Base-by-base conservation (phyloP, 2,329 filamentous ascomycete genomes). In the Exophiala viscosa region DNA sequence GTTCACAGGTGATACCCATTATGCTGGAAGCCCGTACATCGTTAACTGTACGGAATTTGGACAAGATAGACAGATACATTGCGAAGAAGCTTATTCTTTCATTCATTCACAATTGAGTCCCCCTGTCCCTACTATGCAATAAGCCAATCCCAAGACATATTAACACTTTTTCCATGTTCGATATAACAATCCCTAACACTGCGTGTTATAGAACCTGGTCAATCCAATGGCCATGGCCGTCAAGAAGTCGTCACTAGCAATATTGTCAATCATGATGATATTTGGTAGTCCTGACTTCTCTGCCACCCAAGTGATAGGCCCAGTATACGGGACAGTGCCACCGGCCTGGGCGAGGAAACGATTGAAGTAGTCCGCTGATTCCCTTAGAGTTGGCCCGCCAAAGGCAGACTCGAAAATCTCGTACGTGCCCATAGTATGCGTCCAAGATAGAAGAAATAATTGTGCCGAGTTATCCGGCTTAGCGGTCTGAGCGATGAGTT, bases 1-100 rank as follows among this genome's bases (percentile, higher is more conserved):
- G 73, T 71, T 76, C 59, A 31, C 53, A 28, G 56, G 53, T 8
- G 47, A 44, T 36, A 48, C 56, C n/a, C 40, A 52, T n/a, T 53
- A 59, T 48, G 54, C 56, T 8, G 53, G 56, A 23, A 42, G 51
- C 32, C 53, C 56, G 10, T 54, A 43, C 38, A 18, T 40, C 28
- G 18, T 23, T 42, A 23, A 23, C 18, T 15, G 38, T 15, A 36
- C 10, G 34, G 34, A 6, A 14, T n/a, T 18, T 28, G 23, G 23
- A 28, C 5, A 36, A 36, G 34, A 36, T 28, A 28, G 23, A 28
- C 23, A 7, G 23, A 28, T 28, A 28, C 23, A 28, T 28, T 28
- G 2, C 8, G 23, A n/a, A n/a, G n/a, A n/a, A n/a, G n/a, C n/a
- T n/a, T n/a, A n/a, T n/a, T n/a, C n/a, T n/a, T 28, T 28, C 23